Evolutionary conservation across 2,329 filamentous ascomycete species (phyloP).

Genomic region (Fusarium tupiense): DNA sequence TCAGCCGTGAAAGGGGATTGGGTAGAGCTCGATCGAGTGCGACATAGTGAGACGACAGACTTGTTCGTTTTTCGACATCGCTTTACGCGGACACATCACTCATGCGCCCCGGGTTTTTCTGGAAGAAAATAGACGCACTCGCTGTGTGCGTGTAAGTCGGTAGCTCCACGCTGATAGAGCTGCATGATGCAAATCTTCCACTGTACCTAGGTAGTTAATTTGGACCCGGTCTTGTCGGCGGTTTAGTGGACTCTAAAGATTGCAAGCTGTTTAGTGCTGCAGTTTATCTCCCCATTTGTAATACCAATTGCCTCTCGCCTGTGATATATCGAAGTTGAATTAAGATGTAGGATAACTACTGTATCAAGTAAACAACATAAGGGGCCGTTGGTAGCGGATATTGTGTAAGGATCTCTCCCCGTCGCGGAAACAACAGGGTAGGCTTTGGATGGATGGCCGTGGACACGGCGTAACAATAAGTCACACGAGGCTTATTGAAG

Average conservation of each 20-base stretch:
- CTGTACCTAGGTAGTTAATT: conserved; percentile 15
- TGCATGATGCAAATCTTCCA: conserved; percentile 37
- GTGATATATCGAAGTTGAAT: background rate
- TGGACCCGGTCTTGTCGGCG: conserved; percentile 29
- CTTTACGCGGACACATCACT: background rate
- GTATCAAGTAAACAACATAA: conserved; percentile 12
- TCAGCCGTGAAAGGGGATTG: conserved; percentile 24
- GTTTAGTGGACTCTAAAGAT: conserved; percentile 34
- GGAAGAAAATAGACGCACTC: conserved; percentile 11
- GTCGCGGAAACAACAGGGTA: background rate
- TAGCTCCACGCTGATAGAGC: conserved; percentile 21
- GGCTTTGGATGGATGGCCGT: background rate
- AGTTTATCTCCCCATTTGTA: background rate
- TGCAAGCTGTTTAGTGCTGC: conserved; percentile 11
- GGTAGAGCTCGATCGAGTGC: conserved; percentile 5
- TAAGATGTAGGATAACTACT: conserved; percentile 14
- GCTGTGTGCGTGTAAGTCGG: background rate
- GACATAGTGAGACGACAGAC: conserved; percentile 7
- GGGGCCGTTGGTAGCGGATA: conserved; percentile 8
- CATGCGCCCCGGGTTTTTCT: conserved; percentile 17
- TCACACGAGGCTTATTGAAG: conserved; percentile 11
- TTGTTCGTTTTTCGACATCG: background rate
- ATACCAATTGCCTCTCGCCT: background rate
- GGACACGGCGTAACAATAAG: background rate
- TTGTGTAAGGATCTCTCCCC: background rate